Percentiles rank a stretch among this genome's conserved stretches.
Evolutionary conservation across 805 yeast species (phyloP).

Genomic region (Kodamaea jinghongensis): DNA sequence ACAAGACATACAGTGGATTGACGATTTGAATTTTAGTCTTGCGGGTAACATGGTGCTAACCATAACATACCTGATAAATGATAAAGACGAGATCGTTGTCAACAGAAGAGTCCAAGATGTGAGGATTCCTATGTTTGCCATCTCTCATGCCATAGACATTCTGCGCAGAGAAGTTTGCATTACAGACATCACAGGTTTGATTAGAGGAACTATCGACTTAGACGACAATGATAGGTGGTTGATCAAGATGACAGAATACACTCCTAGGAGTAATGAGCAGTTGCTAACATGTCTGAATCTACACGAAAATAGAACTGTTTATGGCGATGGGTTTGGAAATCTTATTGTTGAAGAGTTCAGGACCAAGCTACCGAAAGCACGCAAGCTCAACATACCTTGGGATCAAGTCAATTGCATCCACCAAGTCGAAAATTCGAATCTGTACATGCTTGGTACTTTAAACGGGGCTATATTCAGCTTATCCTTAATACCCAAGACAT

Average conservation of each 20-base stretch:
- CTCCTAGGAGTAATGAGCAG: neutral
- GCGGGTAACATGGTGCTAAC: constrained; percentile 18
- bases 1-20: constrained; percentile 13
- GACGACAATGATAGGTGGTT: neutral
- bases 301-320: constrained; percentile 8
- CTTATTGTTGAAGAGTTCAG: constrained; percentile 11
- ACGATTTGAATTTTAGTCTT: constrained; percentile 13
- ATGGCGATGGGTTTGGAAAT: constrained; percentile 33
- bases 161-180: neutral
- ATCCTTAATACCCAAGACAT: constrained; percentile 11
- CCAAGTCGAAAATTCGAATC: neutral
- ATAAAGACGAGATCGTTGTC: constrained; percentile 1
- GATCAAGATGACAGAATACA: neutral
- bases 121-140: constrained; percentile 4
- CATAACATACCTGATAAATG: constrained; percentile 6
- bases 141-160: constrained; percentile 1
- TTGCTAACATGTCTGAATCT: constrained; percentile 7
- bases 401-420: constrained; percentile 27
- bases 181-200: constrained; percentile 4
- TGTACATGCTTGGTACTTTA: constrained; percentile 24
- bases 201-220: constrained; percentile 1
- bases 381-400: constrained; percentile 22
- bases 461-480: constrained; percentile 26
- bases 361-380: constrained; percentile 8
- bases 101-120: constrained; percentile 1